Percentiles rank a stretch among this genome's conserved stretches.
These are phyloP conservation scores for Aspergillus eucalypticola DNA, from an alignment of 2,329 filamentous ascomycete species.

Conservation along the genomic window DNA sequence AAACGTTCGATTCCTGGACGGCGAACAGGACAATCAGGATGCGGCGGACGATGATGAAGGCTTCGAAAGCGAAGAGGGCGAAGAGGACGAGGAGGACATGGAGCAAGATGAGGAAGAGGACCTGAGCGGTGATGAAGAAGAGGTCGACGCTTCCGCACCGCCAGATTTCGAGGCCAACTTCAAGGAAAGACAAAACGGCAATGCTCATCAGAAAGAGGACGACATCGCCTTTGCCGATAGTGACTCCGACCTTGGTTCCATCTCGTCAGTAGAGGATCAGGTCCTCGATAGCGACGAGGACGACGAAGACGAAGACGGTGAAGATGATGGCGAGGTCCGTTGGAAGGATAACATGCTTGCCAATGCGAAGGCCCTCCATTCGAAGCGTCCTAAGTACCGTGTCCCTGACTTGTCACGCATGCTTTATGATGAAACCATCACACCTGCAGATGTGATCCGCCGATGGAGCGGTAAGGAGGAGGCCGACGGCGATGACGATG, in stretches of 20 bases:
- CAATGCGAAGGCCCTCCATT: constrained; percentile 71
- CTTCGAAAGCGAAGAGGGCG: constrained; percentile 54
- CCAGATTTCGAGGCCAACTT: constrained; percentile 48
- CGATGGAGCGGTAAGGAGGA: constrained; percentile 76
- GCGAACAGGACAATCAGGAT: constrained; percentile 53
- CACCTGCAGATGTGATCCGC: constrained; percentile 71
- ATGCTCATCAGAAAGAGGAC: constrained; percentile 59
- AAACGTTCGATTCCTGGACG: constrained; percentile 53
- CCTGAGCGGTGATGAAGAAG: constrained; percentile 39
- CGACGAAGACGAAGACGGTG: constrained; percentile 56
- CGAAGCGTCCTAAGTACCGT: constrained; percentile 70
- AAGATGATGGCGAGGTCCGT: constrained; percentile 70
- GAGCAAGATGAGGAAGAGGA: constrained; percentile 46
- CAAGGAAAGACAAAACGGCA: constrained; percentile 52
- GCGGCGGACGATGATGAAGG: constrained; percentile 60
- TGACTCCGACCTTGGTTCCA: constrained; percentile 90
- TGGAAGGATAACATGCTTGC: constrained; percentile 90
- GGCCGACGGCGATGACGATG: constrained; percentile 55
- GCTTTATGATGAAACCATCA: constrained; percentile 82
- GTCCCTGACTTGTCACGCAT: constrained; percentile 80
- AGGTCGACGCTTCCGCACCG: constrained; percentile 42
- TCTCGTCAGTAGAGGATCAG: constrained; percentile 66
- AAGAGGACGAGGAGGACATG: constrained; percentile 52
- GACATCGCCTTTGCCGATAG: constrained; percentile 92
- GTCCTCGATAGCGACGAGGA: constrained; percentile 54